Base-by-base conservation (phyloP, 441 rosid genomes). In the Lepidium campestre region DNA sequence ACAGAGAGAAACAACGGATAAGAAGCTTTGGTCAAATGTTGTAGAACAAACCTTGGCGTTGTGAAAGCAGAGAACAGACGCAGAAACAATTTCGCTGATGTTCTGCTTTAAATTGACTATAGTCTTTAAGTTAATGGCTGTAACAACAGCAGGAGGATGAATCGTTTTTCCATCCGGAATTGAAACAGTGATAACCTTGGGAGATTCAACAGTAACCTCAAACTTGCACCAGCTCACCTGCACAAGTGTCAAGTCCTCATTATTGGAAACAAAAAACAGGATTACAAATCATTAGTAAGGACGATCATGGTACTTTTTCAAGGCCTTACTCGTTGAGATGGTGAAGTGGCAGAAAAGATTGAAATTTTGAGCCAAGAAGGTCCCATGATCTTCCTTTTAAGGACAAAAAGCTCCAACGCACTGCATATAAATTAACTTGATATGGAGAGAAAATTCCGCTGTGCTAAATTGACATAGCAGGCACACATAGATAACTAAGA, bases 221-320 rank as follows among this genome's bases (percentile, higher is more conserved):
- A 85, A 89, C 78, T 85, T 91, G 86, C 99, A 94, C 99, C 96
- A 94, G 82, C 99, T 94, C 73, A 91, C 91, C 99, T 91, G 79
- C 59, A 6, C 62, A 75, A 71, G 59, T 67, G 63, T 56, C 74
- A 59, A 68, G 61, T 53, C 40, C 60, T 67, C 71, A 65, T 36
- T 68, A 61, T 48, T 42, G 47, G 63, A 72, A 48, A 67, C 45
- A 69, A 39, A 66, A 12, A 31, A 32, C 56, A 10, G 41, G n/a
- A n/a, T n/a, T n/a, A n/a, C n/a, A n/a, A n/a, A n/a, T 48, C 54
- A 55, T 36, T 49, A 31, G 25, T 12, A 46, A 32, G n/a, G n/a
- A 68, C 35, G 40, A 20, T 27, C 19, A 44, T 56, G 50, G 52
- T 10, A 41, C 39, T 7, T 8, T 65, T 63, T 57, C 15, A 67